Evolutionary conservation across 352 stramenopile species (phyloP).

Genomic region (Globisporangium nagaii): DNA sequence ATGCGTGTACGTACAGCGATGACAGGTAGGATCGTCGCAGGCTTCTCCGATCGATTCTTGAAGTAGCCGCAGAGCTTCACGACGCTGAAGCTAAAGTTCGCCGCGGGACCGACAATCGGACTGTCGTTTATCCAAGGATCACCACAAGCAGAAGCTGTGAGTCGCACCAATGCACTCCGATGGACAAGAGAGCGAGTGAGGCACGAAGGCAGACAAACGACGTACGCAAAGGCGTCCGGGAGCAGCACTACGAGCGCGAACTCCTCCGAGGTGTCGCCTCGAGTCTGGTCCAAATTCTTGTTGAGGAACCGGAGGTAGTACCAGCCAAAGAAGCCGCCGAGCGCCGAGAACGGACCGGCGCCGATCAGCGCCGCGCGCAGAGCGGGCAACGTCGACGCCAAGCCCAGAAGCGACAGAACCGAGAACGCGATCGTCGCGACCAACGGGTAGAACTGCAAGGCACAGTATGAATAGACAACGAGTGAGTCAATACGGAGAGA

Average conservation of each 20-base stretch:
- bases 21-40: slow-evolving; percentile 55
- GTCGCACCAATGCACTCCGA: too few species aligned
- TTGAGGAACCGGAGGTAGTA: slow-evolving; percentile 83
- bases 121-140: slow-evolving; percentile 18
- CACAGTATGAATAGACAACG: background rate
- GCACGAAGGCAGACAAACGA: background rate
- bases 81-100: slow-evolving; percentile 81
- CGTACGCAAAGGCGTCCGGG: slow-evolving; percentile 64
- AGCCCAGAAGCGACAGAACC: slow-evolving; percentile 35
- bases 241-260: slow-evolving; percentile 70
- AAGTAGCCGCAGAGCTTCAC: slow-evolving; percentile 82
- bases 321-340: slow-evolving; percentile 80
- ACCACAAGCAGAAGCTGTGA: slow-evolving; percentile 4
- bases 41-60: slow-evolving; percentile 63
- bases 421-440: slow-evolving; percentile 42
- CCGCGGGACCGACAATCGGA: slow-evolving; percentile 50
- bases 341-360: slow-evolving; percentile 65
- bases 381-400: slow-evolving; percentile 25
- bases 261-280: slow-evolving; percentile 75
- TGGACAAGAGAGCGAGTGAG: background rate
- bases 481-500: background rate
- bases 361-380: slow-evolving; percentile 53
- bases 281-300: slow-evolving; percentile 64
- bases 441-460: slow-evolving; percentile 63
- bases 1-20: slow-evolving; percentile 48